Conservation (phyloP, 1,284 basidiomycete genomes). For the Phlebopus sp. region DNA sequence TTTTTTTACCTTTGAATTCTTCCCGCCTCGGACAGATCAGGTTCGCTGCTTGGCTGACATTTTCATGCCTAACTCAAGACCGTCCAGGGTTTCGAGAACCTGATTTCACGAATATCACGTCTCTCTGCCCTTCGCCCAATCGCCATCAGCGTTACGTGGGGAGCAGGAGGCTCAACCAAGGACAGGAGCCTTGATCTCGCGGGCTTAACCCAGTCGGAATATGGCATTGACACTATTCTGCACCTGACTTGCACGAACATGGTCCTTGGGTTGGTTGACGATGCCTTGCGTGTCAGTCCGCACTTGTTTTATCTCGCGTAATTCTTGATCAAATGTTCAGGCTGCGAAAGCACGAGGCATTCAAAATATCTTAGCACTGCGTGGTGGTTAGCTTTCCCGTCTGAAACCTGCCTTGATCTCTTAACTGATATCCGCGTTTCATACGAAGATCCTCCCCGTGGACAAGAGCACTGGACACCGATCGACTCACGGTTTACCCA, state of each 20-base stretch:
- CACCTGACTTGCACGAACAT: conserved; percentile 99
- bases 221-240: conserved; percentile 81
- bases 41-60: conserved; percentile 30
- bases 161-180: conserved; percentile 92
- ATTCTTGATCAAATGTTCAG: conserved; percentile 39
- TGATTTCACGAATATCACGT: conserved; percentile 77
- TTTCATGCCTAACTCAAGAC: conserved; percentile 15
- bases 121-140: conserved; percentile 69
- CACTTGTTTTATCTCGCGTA: neutral
- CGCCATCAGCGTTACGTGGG: conserved; percentile 92
- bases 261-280: conserved; percentile 84
- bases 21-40: conserved; percentile 91
- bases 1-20: conserved; percentile 93
- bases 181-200: conserved; percentile 88
- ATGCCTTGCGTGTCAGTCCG: conserved; percentile 68
- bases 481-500: conserved; percentile 85
- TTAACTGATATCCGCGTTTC: neutral
- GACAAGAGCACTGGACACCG: conserved; percentile 90
- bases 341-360: conserved; percentile 82
- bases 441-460: conserved; percentile 80
- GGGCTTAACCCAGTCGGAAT: conserved; percentile 64
- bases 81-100: conserved; percentile 78
- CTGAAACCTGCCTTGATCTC: neutral
- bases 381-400: conserved; percentile 62
- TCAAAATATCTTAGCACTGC: conserved; percentile 87